These are phyloP conservation scores for Suhomyces ambrosiae DNA, from an alignment of 1,139 yeast species.

Conservation along the genomic window DNA sequence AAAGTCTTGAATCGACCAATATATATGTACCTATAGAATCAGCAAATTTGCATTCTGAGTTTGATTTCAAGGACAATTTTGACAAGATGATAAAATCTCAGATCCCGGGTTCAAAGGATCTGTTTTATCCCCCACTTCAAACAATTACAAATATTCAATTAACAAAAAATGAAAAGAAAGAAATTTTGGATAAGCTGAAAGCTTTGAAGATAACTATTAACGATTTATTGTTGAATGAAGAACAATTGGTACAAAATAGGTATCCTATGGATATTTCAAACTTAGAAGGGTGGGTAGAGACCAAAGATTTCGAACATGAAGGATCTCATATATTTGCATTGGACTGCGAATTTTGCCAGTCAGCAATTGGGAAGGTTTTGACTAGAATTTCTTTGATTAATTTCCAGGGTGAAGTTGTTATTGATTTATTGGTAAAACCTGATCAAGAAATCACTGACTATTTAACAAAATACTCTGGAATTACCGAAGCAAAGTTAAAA, in stretches of 20 bases:
- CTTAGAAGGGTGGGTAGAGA: conserved; percentile 57
- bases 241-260: conserved; percentile 47
- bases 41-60: conserved; percentile 23
- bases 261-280: conserved; percentile 58
- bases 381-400: conserved; percentile 79
- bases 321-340: conserved; percentile 71
- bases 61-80: conserved; percentile 46
- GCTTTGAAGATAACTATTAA: conserved; percentile 47
- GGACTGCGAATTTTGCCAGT: conserved; percentile 91
- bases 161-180: conserved; percentile 54
- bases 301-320: conserved; percentile 51
- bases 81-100: conserved; percentile 43
- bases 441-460: conserved; percentile 73
- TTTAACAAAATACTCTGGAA: conserved; percentile 82
- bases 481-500: conserved; percentile 65
- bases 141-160: conserved; percentile 59
- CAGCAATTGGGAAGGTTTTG: conserved; percentile 62
- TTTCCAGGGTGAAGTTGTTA: conserved; percentile 56
- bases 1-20: not conserved
- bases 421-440: conserved; percentile 81
- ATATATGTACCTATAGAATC: conserved; percentile 12
- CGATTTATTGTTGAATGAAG: conserved; percentile 53
- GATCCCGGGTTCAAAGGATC: conserved; percentile 65
- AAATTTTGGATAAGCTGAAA: conserved; percentile 34
- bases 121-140: conserved; percentile 55